These are phyloP conservation scores for Chlamydomonas reinhardtii DNA, from an alignment of 163 green algal species.

Conservation along the genomic window DNA sequence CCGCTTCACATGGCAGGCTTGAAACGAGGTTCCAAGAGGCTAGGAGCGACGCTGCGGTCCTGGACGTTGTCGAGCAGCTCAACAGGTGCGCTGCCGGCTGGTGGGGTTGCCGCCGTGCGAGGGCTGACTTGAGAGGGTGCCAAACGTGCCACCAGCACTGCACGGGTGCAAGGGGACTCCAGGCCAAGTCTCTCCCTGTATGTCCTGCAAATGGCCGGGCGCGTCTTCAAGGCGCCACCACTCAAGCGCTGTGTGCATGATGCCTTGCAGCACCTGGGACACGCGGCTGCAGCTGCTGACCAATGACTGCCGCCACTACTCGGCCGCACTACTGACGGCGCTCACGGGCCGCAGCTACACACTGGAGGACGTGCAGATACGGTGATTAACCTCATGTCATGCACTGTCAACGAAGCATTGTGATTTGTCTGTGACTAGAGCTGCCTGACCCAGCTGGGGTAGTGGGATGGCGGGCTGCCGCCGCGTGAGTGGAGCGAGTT, in stretches of 20 bases:
- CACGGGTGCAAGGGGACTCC: too few relatives aligned
- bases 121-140: too few relatives aligned
- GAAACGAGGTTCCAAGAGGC: neutral
- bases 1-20: neutral
- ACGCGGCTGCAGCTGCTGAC: neutral
- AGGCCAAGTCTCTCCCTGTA: too few relatives aligned
- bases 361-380: neutral
- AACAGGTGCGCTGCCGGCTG: slow-evolving; percentile 4
- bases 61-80: neutral
- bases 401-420: too few relatives aligned
- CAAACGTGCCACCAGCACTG: too few relatives aligned
- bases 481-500: too few relatives aligned
- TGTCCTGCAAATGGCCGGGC: too few relatives aligned
- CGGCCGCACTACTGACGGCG: neutral
- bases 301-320: slow-evolving; percentile 45
- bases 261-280: slow-evolving; percentile 14
- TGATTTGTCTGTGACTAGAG: too few relatives aligned
- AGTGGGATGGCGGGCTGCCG: too few relatives aligned
- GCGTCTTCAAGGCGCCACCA: neutral
- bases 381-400: too few relatives aligned
- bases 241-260: neutral
- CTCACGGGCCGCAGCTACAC: neutral
- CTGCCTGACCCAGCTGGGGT: too few relatives aligned
- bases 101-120: too few relatives aligned
- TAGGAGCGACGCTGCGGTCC: neutral